Base-by-base conservation (phyloP, 768 basidiomycete genomes). In the Cystobasidium tubakii region DNA sequence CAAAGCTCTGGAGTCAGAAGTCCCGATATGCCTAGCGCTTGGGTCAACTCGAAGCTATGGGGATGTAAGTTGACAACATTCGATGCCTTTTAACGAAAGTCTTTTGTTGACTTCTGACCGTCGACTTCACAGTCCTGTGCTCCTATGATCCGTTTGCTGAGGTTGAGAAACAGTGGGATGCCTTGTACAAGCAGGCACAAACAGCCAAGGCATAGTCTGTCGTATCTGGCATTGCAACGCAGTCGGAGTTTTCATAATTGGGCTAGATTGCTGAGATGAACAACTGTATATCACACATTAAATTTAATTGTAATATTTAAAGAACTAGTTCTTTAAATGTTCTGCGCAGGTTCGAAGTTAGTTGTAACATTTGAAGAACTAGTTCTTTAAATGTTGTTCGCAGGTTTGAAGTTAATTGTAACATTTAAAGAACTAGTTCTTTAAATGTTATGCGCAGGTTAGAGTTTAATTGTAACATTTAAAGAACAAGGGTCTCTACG, bases 41-140 rank as follows among this genome's bases (percentile, higher is more conserved):
- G 66, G 66, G 46, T 67, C n/a, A 67, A 67, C 33, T 50, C 66
- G 25, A 67, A 50, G 29, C 29, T 67, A 15, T 67, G 66, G 66
- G 66, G 66, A 27, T 60, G 57, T 60, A 21, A 60, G 57, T 60
- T n/a, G 7, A 17, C 42, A 42, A 42, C 53, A 55, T 10, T 55
- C n/a, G 53, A 10, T n/a, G n/a, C n/a, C n/a, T n/a, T n/a, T 23
- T n/a, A 55, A 55, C n/a, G 53, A n/a, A 9, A n/a, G 7, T 55
- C 53, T n/a, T n/a, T 55, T n/a, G n/a, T n/a, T 55, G 53, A 55
- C n/a, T 29, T 29, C 57, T 27, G 4, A 7, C 23, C 13, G 4
- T 34, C 23, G 4, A 6, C 15, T 15, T 6, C 6, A 12, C 57
- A 60, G 57, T 60, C 23, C 33, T 60, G 33, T 60, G 57, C 27